Base-by-base conservation (phyloP, 2,329 filamentous ascomycete genomes). In the Diaporthe aspalathi region DNA sequence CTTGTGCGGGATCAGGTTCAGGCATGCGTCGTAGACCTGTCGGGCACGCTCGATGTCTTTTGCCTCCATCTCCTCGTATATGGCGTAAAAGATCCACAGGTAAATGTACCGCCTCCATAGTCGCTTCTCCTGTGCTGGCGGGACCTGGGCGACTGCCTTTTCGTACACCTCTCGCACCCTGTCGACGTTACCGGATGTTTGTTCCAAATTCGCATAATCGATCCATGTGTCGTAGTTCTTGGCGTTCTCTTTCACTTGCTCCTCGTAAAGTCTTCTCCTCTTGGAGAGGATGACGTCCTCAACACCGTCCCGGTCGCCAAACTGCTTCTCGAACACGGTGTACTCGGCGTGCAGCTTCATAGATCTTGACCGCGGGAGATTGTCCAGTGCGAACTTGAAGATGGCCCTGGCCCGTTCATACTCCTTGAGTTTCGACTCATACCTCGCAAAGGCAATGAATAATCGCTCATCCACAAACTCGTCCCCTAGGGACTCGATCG, bases 161-260 rank as follows among this genome's bases (percentile, higher is more conserved):
- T 99, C 96, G 82, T 98, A 99, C 17, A 97, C 91, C 75, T 99
- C 96, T 43, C 96, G 90, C 1, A 97, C 92, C 52, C 93, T 90
- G 74, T 97, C 94, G 0, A 89, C 83, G 78, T 98, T 93, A 11
- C 93, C 93, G 1, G 93, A 91, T 0, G 90, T 89, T 82, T 99
- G 96, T 80, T 99, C 96, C 8, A 99, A 84, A 9, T 93, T 89
- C 32, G 95, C 94, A 80, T 95, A 97, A 81, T 98, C 96, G 76
- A 99, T 95, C 96, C 96, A 99, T 16, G 91, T 89, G 78, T 99
- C 96, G 84, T 99, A 99, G 81, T 98, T 98, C 78, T 97, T 96
- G 2, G 95, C 90, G 77, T 97, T 98, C 79, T 97, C 93, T 78
- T 94, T 95, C 75, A 98, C 89, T 78, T 96, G 92, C 76, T 97